A percentile compares a stretch with the other conserved stretches of the same genome.
These are phyloP conservation scores for Metschnikowia amazonensis DNA, from an alignment of 805 yeast species.

Conservation along the genomic window DNA sequence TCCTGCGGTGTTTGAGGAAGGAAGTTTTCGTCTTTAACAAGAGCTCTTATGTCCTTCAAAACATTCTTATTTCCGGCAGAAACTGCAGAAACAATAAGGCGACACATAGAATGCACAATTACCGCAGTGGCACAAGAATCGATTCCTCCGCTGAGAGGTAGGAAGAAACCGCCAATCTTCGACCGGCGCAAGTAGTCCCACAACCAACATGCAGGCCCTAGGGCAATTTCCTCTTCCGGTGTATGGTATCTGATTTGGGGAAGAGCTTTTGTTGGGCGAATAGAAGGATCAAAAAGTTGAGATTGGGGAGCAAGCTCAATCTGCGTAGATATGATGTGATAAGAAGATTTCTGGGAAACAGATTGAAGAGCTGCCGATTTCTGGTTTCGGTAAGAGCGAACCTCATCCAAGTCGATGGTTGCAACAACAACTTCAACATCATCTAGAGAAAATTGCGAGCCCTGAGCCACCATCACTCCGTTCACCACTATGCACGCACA, in stretches of 20 bases:
- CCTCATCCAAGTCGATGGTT: constrained; percentile 89
- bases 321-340: constrained; percentile 57
- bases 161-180: constrained; percentile 83
- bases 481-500: constrained; percentile 92
- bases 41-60: constrained; percentile 63
- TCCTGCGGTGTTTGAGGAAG: constrained; percentile 72
- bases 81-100: constrained; percentile 71
- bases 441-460: constrained; percentile 78
- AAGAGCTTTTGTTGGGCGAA: constrained; percentile 53
- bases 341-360: constrained; percentile 40
- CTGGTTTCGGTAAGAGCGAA: constrained; percentile 72
- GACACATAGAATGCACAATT: constrained; percentile 91
- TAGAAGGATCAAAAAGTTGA: constrained; percentile 54
- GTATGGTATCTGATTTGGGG: constrained; percentile 55
- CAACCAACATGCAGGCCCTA: constrained; percentile 99
- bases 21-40: constrained; percentile 61
- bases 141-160: constrained; percentile 95
- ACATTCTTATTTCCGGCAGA: constrained; percentile 70
- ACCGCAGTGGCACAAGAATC: constrained; percentile 98
- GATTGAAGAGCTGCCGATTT: constrained; percentile 78
- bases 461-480: constrained; percentile 90
- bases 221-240: constrained; percentile 95
- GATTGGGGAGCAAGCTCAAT: constrained; percentile 62
- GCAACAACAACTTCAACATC: constrained; percentile 97
- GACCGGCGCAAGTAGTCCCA: constrained; percentile 97